Conservation (phyloP, 192 early-diverging fungal species). For the Backusella circina region DNA sequence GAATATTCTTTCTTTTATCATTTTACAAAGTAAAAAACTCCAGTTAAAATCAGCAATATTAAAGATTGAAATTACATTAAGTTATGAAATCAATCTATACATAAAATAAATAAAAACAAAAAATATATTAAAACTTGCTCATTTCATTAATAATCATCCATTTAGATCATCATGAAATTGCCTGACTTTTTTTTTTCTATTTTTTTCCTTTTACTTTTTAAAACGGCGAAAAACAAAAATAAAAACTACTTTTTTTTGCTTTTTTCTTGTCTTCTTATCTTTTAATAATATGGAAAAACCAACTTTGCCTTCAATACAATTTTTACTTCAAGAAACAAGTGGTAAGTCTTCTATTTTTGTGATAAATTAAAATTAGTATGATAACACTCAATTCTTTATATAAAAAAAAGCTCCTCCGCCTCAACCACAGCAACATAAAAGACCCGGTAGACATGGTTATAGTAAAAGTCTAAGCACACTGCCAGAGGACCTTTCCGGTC, state of each 20-base stretch:
- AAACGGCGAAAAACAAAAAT: background rate
- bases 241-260: background rate
- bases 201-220: background rate
- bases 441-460: background rate
- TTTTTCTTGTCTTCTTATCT: background rate
- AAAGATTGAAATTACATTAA: background rate
- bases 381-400: no score
- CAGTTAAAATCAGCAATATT: background rate
- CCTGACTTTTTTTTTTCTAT: background rate
- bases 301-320: slow-evolving; percentile 15
- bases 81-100: background rate
- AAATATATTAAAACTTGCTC: background rate
- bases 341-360: background rate
- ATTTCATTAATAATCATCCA: background rate
- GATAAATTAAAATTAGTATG: background rate
- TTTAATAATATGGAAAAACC: slow-evolving; percentile 4
- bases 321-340: slow-evolving; percentile 6
- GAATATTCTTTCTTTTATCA: background rate
- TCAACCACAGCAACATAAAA: background rate
- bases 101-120: background rate
- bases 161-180: background rate
- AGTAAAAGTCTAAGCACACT: slow-evolving; percentile 8
- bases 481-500: background rate
- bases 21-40: background rate
- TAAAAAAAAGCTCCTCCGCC: background rate